These are phyloP conservation scores for Colletotrichum endophyticum DNA, from an alignment of 2,329 filamentous ascomycete genomes.

Conservation along the genomic window DNA sequence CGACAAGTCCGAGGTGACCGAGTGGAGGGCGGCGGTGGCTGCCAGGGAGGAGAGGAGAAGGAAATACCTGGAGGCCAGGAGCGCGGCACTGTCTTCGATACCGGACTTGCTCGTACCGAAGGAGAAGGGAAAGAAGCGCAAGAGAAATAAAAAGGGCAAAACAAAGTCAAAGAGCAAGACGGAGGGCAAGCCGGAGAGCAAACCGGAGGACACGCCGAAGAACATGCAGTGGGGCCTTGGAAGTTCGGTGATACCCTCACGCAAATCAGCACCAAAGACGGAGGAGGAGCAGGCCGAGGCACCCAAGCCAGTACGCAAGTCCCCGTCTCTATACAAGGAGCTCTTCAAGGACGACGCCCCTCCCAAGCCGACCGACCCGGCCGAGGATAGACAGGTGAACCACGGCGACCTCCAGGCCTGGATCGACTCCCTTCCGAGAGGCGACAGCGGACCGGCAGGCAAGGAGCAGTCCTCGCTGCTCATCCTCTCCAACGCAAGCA, in stretches of 20 bases:
- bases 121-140: not conserved
- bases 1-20: not conserved
- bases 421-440: conserved; percentile 10
- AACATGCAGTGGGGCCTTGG: not conserved
- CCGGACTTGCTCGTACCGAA: not conserved
- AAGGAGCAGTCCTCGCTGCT: conserved; percentile 43
- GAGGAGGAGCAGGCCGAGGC: not conserved
- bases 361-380: not conserved
- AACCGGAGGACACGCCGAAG: not conserved
- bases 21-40: not conserved
- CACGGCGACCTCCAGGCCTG: conserved; percentile 18
- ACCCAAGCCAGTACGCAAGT: not conserved
- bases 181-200: not conserved
- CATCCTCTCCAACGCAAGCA: conserved; percentile 62
- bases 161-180: not conserved
- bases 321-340: conserved; percentile 5
- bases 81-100: not conserved
- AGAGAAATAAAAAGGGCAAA: not conserved
- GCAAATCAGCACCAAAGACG: not conserved
- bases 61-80: not conserved
- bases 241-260: not conserved
- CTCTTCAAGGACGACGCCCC: not conserved
- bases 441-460: not conserved
- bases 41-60: not conserved
- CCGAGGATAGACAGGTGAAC: not conserved